Conservation (phyloP, 2,329 filamentous ascomycete genomes). For the Colletotrichum tamarilloi region DNA sequence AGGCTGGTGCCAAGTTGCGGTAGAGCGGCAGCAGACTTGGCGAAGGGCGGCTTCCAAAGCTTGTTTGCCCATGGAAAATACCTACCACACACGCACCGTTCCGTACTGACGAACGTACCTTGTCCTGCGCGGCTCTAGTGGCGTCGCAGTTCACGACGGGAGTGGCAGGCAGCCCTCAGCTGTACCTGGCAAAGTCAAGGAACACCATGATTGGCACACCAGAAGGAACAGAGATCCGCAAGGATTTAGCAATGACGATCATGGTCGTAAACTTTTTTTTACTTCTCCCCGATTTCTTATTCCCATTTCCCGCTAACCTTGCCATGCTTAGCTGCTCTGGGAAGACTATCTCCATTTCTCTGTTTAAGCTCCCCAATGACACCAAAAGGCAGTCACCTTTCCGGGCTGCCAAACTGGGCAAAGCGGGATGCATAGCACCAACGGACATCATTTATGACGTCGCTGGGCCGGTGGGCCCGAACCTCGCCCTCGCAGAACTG, state of each 20-base stretch:
- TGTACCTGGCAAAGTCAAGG: not conserved
- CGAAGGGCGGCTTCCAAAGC: slow-evolving; percentile 20
- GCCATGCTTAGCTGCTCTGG: not conserved
- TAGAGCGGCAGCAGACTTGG: slow-evolving; percentile 28
- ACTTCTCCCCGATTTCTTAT: not conserved
- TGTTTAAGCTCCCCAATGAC: not conserved
- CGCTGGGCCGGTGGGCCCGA: slow-evolving; percentile 12
- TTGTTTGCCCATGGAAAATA: slow-evolving; percentile 18
- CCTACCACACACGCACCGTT: not conserved
- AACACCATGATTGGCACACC: not conserved
- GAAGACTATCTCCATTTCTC: not conserved
- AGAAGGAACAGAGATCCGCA: not conserved
- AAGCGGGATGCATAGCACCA: slow-evolving; percentile 17
- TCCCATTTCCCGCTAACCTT: not conserved
- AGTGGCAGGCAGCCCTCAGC: not conserved
- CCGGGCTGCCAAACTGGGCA: slow-evolving; percentile 17
- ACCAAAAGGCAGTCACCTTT: not conserved
- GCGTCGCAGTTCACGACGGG: not conserved
- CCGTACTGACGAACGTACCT: not conserved
- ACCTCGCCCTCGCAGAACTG: not conserved
- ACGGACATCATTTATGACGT: slow-evolving; percentile 17
- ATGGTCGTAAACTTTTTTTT: not conserved
- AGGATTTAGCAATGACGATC: slow-evolving; percentile 5
- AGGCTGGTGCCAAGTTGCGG: slow-evolving; percentile 29
- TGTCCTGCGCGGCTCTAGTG: slow-evolving; percentile 1